These are phyloP conservation scores for Thalia dealbata DNA, from an alignment of 176 grass and related monocot species.

Conservation along the genomic window DNA sequence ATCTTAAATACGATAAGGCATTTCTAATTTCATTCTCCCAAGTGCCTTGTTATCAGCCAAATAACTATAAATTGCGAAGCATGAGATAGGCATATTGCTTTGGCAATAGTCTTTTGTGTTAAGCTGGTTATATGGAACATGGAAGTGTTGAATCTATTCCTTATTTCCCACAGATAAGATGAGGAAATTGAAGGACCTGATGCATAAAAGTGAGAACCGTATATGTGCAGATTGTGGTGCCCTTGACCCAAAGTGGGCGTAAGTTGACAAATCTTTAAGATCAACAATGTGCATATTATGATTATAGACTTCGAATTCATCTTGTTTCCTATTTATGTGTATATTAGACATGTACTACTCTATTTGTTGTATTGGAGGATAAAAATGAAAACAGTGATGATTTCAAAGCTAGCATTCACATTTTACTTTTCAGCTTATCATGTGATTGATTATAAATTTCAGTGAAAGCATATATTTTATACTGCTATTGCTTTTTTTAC, in stretches of 20 bases:
- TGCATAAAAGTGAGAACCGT: slow-evolving; percentile 13
- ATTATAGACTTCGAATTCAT: not conserved
- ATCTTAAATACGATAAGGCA: no score
- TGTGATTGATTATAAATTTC: not conserved
- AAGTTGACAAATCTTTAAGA: not conserved
- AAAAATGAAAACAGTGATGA: not conserved
- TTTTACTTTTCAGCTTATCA: not conserved
- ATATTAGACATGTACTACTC: not conserved
- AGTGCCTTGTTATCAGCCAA: not conserved
- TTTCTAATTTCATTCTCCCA: not conserved
- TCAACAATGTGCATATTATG: not conserved
- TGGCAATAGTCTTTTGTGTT: not conserved
- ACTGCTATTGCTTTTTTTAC: not conserved
- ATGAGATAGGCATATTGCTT: not conserved
- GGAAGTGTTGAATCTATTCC: not conserved
- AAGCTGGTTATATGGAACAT: not conserved
- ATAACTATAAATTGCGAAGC: not conserved
- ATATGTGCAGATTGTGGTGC: slow-evolving; percentile 18
- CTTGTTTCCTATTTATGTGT: not conserved
- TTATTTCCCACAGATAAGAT: not conserved
- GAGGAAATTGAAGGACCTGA: slow-evolving; percentile 8
- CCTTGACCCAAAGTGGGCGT: slow-evolving; percentile 19
- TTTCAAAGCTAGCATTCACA: not conserved
- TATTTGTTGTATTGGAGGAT: not conserved
- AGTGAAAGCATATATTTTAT: not conserved